Conservation (phyloP, 345 rosid genomes). For the Combretum micranthum region DNA sequence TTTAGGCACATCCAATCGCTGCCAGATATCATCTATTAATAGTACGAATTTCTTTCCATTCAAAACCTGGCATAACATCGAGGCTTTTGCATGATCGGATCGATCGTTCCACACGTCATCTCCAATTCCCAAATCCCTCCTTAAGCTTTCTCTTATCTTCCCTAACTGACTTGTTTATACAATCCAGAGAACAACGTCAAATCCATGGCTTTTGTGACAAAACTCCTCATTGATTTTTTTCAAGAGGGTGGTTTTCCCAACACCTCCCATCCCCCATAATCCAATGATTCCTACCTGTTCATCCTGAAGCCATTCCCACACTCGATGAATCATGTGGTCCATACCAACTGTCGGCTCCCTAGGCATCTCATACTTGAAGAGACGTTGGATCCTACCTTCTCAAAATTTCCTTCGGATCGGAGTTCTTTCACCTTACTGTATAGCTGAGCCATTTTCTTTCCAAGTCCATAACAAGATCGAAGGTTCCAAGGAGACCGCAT, state of each 20-base stretch:
- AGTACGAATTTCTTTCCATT: slow-evolving; percentile 12
- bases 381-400: not conserved
- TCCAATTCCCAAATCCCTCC: not conserved
- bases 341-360: slow-evolving; percentile 1
- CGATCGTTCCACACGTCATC: not conserved
- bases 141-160: slow-evolving; percentile 1
- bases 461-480: slow-evolving; percentile 15
- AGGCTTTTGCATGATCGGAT: slow-evolving; percentile 1
- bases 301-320: not conserved
- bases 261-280: slow-evolving; percentile 16
- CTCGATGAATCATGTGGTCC: not conserved
- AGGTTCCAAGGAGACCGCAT: slow-evolving; percentile 12
- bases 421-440: not conserved
- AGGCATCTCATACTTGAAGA: not conserved
- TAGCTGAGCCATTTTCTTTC: slow-evolving; percentile 3
- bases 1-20: not conserved
- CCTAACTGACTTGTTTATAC: slow-evolving; percentile 1
- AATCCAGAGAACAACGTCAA: slow-evolving; percentile 13
- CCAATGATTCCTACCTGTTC: slow-evolving; percentile 8
- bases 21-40: slow-evolving; percentile 16
- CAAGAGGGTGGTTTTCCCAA: slow-evolving; percentile 19
- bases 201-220: not conserved
- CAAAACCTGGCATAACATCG: not conserved
- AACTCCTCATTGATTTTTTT: slow-evolving; percentile 10
- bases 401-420: not conserved